Percentiles rank a stretch among this genome's conserved stretches.
phyloP scores from a whole-genome alignment of 2,329 filamentous ascomycete species.

The Nemania abortiva region DNA sequence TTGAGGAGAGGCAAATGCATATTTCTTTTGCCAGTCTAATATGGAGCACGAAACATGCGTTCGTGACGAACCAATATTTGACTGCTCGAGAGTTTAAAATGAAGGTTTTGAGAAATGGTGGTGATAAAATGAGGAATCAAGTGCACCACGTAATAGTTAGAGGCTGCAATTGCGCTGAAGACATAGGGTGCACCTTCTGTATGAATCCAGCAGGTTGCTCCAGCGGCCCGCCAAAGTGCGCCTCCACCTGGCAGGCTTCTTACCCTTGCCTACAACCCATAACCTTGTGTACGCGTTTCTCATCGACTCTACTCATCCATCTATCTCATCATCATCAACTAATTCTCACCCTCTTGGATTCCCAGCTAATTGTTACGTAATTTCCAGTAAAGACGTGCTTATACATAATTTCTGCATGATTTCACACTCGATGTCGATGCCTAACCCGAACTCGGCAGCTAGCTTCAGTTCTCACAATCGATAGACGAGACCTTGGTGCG shows the following conservation, averaged over 20 bases:
- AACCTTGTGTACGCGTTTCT: background rate
- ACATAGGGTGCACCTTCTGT: too few species aligned
- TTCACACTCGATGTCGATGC: background rate
- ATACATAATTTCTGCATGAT: background rate
- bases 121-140: too few species aligned
- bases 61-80: background rate
- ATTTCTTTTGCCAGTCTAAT: background rate
- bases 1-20: constrained; percentile 14
- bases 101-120: too few species aligned
- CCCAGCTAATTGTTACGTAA: background rate
- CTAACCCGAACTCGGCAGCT: background rate
- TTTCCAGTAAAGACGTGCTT: background rate
- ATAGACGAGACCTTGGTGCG: background rate
- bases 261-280: background rate
- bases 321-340: background rate
- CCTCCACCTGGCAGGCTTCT: background rate
- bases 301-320: background rate
- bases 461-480: background rate
- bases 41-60: background rate
- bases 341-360: background rate
- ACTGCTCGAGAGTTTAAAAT: too few species aligned
- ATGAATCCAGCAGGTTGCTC: background rate
- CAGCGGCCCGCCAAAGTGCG: background rate
- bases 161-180: too few species aligned
- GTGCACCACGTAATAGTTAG: too few species aligned